A percentile compares a stretch with the other conserved stretches of the same genome.
These are phyloP conservation scores for Domatiomyces catenatus DNA, from an alignment of 2,329 filamentous ascomycete species.

Conservation along the genomic window DNA sequence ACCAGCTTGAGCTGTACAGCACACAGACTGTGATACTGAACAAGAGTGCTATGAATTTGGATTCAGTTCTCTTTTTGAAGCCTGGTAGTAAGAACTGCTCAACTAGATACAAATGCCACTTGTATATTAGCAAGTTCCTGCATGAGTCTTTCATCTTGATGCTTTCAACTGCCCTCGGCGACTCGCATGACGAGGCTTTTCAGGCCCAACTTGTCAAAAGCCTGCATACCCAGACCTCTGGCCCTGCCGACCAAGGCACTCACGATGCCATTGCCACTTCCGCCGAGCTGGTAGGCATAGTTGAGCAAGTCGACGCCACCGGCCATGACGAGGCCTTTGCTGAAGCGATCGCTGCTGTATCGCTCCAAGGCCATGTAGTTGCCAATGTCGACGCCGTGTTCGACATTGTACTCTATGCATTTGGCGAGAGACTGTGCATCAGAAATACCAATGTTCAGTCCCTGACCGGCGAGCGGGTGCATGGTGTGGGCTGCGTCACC, in stretches of 20 bases:
- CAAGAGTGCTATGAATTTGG: too few relatives aligned
- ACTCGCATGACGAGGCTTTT: slow-evolving; percentile 13
- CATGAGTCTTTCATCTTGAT: background rate
- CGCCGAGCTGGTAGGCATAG: slow-evolving; percentile 13
- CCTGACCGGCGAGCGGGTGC: slow-evolving; percentile 87
- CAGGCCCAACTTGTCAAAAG: slow-evolving; percentile 11
- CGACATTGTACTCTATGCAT: slow-evolving; percentile 60
- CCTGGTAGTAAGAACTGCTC: too few relatives aligned
- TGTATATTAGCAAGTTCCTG: too few relatives aligned
- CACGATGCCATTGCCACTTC: slow-evolving; percentile 8
- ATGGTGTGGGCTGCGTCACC: slow-evolving; percentile 92
- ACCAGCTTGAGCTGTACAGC: too few relatives aligned
- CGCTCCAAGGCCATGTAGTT: slow-evolving; percentile 60
- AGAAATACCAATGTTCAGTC: slow-evolving; percentile 80
- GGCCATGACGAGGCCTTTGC: slow-evolving; percentile 25
- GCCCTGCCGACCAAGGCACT: slow-evolving; percentile 5
- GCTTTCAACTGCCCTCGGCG: background rate
- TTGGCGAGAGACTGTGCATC: slow-evolving; percentile 68
- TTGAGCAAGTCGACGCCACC: slow-evolving; percentile 15
- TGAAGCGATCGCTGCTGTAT: slow-evolving; percentile 69
- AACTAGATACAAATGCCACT: too few relatives aligned
- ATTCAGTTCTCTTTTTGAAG: too few relatives aligned
- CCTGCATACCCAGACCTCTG: slow-evolving; percentile 14
- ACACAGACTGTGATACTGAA: too few relatives aligned
- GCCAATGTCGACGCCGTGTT: slow-evolving; percentile 78